These are phyloP conservation scores for Pochonia chlamydosporia DNA, from an alignment of 2,329 filamentous ascomycete species.

Conservation along the genomic window DNA sequence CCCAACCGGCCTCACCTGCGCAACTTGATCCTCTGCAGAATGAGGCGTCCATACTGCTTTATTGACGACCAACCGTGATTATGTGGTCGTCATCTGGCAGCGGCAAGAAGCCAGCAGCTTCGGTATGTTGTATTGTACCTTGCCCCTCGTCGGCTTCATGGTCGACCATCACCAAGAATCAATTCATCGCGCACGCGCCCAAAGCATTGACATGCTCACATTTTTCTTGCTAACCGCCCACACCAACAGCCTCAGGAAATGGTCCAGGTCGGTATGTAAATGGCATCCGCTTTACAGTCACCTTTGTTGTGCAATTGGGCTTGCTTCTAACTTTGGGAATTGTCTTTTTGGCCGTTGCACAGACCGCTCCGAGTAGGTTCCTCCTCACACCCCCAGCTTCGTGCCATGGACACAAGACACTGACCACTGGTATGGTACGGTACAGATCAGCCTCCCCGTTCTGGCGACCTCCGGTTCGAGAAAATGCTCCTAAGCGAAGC, in stretches of 20 bases:
- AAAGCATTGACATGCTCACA: neutral
- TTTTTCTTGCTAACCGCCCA: conserved; percentile 26
- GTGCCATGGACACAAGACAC: conserved; percentile 16
- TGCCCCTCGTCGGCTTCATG: too few species aligned
- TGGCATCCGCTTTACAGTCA: too few species aligned
- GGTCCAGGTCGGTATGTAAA: conserved; percentile 89
- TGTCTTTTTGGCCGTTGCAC: conserved; percentile 13
- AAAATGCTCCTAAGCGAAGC: conserved; percentile 46
- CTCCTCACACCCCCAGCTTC: conserved; percentile 3
- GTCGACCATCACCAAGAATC: too few species aligned
- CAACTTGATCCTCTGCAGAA: conserved; percentile 23
- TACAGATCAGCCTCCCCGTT: conserved; percentile 79
- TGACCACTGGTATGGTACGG: conserved; percentile 13
- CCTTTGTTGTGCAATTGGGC: neutral
- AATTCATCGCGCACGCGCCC: too few species aligned
- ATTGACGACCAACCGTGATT: conserved; percentile 24
- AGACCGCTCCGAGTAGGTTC: conserved; percentile 60
- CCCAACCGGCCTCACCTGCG: conserved; percentile 17
- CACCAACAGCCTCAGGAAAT: conserved; percentile 72
- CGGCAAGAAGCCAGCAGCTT: conserved; percentile 65
- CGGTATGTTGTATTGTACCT: conserved; percentile 52
- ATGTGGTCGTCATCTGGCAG: conserved; percentile 63
- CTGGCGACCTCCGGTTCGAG: conserved; percentile 62
- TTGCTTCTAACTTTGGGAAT: neutral
- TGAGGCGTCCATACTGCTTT: conserved; percentile 20